Base-by-base conservation (phyloP, 331 rosid species). In the Saraca asoca region DNA sequence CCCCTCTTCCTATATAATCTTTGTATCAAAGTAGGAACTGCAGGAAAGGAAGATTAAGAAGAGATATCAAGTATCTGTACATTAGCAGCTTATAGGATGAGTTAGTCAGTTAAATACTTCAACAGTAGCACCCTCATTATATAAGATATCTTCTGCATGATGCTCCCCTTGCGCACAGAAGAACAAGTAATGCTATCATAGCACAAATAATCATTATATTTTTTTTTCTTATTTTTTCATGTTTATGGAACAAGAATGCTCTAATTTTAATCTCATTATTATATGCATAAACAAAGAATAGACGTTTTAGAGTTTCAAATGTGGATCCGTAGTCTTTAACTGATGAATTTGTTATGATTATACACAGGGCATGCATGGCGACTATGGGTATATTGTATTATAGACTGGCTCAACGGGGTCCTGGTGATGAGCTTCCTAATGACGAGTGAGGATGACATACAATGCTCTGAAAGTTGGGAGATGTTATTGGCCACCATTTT, bases 341-440 rank as follows among this genome's bases (percentile, higher is more conserved):
- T 83, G 68, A 83, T 70, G 59, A 60, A 68, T 69, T 43, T 42
- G 39, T 61, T 48, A 37, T 37, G 35, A 34, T 81, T 37, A 41
- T 59, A 51, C 81, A 85, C 89, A 94, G 99, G 99, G 99, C 99
- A 20, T 94, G 97, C 71, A 76, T 94, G 96, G 97, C 99, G 58
- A 94, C 99, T 10, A 94, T 94, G 99, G 99, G 96, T 52, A 94
- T 94, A 77, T 81, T 94, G 85, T 90, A 94, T 82, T 94, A 94
- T 90, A 94, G 99, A 83, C 88, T 94, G 55, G 95, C 67, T 56
- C 97, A 94, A 76, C 69, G 87, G 52, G 96, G 87, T 68, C 72
- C 87, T 5, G 92, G 80, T 64, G 91, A 83, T 14, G 95, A 90
- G 54, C 63, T 69, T 64, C 71, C 72, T 12, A 85, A 76, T 7